These are phyloP conservation scores for Fusarium tricinctum DNA, from an alignment of 2,329 filamentous ascomycete species.

Conservation along the genomic window DNA sequence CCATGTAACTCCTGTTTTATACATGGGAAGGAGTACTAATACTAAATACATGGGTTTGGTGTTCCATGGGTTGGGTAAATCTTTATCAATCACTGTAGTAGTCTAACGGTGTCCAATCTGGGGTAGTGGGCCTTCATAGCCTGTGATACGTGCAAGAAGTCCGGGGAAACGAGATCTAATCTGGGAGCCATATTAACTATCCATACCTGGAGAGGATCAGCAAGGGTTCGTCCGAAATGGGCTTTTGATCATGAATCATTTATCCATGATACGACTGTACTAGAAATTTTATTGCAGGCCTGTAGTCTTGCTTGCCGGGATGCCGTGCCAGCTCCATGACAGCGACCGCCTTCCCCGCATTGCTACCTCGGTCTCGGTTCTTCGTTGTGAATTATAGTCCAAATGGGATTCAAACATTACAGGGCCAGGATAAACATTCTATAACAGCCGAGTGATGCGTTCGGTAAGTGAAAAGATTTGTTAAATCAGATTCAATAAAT, in stretches of 20 bases:
- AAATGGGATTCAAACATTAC: background rate
- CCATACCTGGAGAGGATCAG: background rate
- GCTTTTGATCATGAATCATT: background rate
- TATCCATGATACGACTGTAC: background rate
- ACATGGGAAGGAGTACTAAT: background rate
- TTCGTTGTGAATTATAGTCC: background rate
- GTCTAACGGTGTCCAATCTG: background rate
- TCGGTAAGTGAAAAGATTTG: too few relatives aligned
- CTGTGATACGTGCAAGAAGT: constrained; percentile 16
- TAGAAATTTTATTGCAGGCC: background rate
- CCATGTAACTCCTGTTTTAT: background rate
- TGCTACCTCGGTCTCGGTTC: background rate
- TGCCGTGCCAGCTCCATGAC: too few relatives aligned
- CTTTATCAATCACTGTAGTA: constrained; percentile 11
- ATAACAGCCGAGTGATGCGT: too few relatives aligned
- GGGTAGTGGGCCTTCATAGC: background rate
- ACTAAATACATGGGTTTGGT: background rate
- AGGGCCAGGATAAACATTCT: background rate
- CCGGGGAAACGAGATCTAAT: constrained; percentile 5
- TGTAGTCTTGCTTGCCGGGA: background rate
- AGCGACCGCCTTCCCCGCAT: background rate
- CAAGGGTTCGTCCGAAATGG: background rate
- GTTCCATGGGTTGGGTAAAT: constrained; percentile 15
- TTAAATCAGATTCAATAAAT: too few relatives aligned
- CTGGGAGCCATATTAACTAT: background rate